A percentile compares a stretch with the other conserved stretches of the same genome.
Evolutionary conservation across 1,139 yeast genomes (phyloP).

Genomic region (Kodamaea sp.): DNA sequence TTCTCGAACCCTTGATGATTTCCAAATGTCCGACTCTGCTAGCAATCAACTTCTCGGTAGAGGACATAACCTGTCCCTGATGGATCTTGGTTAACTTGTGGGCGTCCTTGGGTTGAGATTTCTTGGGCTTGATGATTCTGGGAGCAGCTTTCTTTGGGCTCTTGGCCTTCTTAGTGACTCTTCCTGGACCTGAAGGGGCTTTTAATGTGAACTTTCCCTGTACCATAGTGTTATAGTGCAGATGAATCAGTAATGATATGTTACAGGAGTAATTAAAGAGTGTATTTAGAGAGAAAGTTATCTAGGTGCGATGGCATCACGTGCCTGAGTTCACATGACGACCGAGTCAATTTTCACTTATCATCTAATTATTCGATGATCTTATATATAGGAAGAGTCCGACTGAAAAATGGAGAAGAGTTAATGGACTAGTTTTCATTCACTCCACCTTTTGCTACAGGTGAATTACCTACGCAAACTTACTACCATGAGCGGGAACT

Average conservation of each 20-base stretch:
- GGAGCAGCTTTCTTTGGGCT: slow-evolving; percentile 75
- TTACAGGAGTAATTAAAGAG: too few species aligned
- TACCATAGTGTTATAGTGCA: slow-evolving; percentile 43
- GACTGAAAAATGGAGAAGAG: too few species aligned
- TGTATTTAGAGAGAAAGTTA: background rate
- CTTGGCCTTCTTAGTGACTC: slow-evolving; percentile 53
- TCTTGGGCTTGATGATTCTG: slow-evolving; percentile 68
- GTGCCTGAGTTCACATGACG: too few species aligned
- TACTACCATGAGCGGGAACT: slow-evolving; percentile 15
- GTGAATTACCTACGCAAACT: background rate
- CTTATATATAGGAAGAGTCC: slow-evolving; percentile 4
- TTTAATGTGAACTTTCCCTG: slow-evolving; percentile 55
- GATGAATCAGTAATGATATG: too few species aligned
- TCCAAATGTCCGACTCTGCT: slow-evolving; percentile 96
- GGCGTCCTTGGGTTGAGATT: slow-evolving; percentile 47
- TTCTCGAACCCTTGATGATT: slow-evolving; percentile 86
- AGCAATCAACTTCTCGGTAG: slow-evolving; percentile 84
- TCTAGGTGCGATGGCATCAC: background rate
- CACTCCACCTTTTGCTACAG: background rate
- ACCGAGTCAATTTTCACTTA: slow-evolving; percentile 9
- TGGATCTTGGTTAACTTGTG: slow-evolving; percentile 60
- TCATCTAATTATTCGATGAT: too few species aligned
- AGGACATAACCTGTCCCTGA: slow-evolving; percentile 62
- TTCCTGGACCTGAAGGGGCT: slow-evolving; percentile 33
- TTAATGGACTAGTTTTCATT: slow-evolving; percentile 1